Evolutionary conservation across 306 rosid genomes (phyloP).

Genomic region (Begonia peltatifolia): DNA sequence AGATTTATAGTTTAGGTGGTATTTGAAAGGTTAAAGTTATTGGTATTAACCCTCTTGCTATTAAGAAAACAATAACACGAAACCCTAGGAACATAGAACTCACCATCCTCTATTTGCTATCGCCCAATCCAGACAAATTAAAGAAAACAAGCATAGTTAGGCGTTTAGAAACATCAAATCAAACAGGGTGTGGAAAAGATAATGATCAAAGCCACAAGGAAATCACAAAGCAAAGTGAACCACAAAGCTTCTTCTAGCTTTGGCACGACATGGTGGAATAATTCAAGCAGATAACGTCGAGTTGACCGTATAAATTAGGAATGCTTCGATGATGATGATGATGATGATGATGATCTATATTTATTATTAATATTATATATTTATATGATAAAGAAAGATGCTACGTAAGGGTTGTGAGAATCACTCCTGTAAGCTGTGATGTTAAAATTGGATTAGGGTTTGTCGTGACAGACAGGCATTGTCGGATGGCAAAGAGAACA

Average conservation of each 20-base stretch:
- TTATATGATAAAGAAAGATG: slow-evolving; percentile 26
- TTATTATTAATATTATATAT: neutral
- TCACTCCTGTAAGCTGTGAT: slow-evolving; percentile 17
- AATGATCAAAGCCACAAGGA: too few species aligned
- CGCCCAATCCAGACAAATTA: too few species aligned
- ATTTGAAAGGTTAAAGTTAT: too few species aligned
- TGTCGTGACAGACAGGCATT: slow-evolving; percentile 16
- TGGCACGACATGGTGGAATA: slow-evolving; percentile 1
- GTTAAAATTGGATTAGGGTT: slow-evolving; percentile 16
- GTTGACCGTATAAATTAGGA: neutral
- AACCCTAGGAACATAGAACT: too few species aligned
- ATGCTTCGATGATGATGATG: too few species aligned
- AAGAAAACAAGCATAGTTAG: too few species aligned
- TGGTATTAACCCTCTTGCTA: too few species aligned
- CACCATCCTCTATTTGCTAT: too few species aligned
- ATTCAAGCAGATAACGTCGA: neutral
- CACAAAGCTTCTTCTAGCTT: neutral
- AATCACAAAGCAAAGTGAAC: neutral
- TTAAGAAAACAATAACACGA: too few species aligned
- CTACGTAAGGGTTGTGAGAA: slow-evolving; percentile 24
- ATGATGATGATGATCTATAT: neutral
- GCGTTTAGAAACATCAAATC: too few species aligned
- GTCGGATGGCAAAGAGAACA: slow-evolving; percentile 7
- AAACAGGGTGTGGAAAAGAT: too few species aligned
- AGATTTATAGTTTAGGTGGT: too few species aligned